Evolutionary conservation across 169 alveolate genomes (phyloP), one percentile per base, ranked within the genome.

Genomic region (Cystoisospora suis): DNA sequence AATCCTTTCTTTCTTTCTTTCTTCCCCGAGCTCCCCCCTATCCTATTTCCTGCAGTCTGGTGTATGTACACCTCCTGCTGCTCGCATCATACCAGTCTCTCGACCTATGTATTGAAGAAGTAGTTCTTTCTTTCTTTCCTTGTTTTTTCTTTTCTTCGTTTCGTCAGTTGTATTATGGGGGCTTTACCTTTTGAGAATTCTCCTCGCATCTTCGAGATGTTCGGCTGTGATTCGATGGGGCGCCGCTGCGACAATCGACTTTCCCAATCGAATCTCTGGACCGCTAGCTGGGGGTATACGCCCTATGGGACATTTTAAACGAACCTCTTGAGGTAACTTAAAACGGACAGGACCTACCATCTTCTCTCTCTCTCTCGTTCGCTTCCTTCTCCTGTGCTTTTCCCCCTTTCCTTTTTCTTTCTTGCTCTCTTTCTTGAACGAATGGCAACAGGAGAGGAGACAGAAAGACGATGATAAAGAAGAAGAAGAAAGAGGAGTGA

Each of bases 181-280:
- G 9, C 38, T 9, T 15, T 38, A 77, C 91, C 91, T 49, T 40
- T 75, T 81, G 58, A 90, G 58, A 5, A 81, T 59, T 45, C 90
- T 53, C n/a, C 89, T 44, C 29, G 94, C 94, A 36, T 90, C 88
- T 69, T 90, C 94, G 45, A 90, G 91, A 58, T 90, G 94, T 72
- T 61, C 89, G 23, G 91, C 94, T 23, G 91, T 81, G 20, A 90
- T 53, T 47, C 94, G 90, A 53, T 81, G 91, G 49, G 94, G 94
- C 2, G 91, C 85, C 17, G 81, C 90, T 20, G 91, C 91, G 17
- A 90, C 94, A n/a, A 90, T 0, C n/a, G 81, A 56, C 27, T 91
- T 91, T 17, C 94, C 94, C 46, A 90, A 15, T 0, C 83, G 86
- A 2, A 90, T 32, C 12, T 90, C 94, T 36, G 91, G 94, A 36